Percentiles rank a stretch among this genome's conserved stretches.
Conservation (phyloP, 2,329 filamentous ascomycete genomes). For the Rugonectria rugulosa region DNA sequence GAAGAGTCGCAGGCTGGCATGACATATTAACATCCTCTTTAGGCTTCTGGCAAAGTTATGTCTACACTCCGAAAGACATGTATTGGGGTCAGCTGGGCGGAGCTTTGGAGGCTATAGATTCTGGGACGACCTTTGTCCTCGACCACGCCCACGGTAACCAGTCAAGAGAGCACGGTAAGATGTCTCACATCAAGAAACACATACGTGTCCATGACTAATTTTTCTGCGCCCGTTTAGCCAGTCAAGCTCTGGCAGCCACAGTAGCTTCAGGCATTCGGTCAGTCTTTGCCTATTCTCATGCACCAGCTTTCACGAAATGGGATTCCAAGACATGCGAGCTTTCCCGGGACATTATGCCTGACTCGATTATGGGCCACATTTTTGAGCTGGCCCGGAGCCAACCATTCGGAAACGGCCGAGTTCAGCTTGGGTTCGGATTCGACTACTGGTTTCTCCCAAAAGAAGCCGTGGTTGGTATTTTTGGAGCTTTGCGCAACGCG, state of each 20-base stretch:
- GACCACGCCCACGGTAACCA: no score
- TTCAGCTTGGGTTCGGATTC: constrained; percentile 11
- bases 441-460: constrained; percentile 15
- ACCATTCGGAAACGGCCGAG: constrained; percentile 9
- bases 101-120: no score
- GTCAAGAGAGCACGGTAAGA: no score
- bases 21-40: no score
- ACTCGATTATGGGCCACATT: constrained; percentile 4
- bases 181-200: no score
- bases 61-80: no score
- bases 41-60: no score
- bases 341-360: constrained; percentile 14
- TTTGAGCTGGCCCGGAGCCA: neutral
- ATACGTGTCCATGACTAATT: no score
- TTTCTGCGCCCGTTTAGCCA: no score
- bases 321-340: constrained; percentile 3
- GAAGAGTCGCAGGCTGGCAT: no score
- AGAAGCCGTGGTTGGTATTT: constrained; percentile 7
- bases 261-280: constrained; percentile 12
- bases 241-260: constrained; percentile 11
- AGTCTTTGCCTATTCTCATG: constrained; percentile 10
- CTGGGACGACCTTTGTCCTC: no score
- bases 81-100: no score
- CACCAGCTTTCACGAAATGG: constrained; percentile 9
- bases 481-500: neutral